Evolutionary conservation across 805 yeast species (phyloP), one percentile per base, ranked within the genome.

Genomic region (Spathaspora hagerdaliae): DNA sequence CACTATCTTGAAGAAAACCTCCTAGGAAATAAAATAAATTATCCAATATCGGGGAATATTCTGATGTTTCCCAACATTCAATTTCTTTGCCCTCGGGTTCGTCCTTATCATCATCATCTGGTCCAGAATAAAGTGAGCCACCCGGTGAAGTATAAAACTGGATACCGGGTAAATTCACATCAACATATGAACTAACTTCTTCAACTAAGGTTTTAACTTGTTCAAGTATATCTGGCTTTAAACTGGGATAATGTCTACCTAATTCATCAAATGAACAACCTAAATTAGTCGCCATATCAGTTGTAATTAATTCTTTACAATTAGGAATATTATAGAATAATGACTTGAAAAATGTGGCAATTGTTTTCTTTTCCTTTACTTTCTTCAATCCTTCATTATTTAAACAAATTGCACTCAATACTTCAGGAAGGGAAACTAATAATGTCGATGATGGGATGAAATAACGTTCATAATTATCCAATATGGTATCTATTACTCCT

Each of bases 321-420:
- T 71, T 67, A 5, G 71, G 69, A 1, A 71, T 61, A 39, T 75
- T 64, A 39, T 68, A 67, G 52, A 88, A 81, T n/a, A 88, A 19
- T 1, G 79, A 64, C 12, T 52, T 67, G 66, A 78, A 84, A 64
- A 59, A 83, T 41, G 47, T 66, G 43, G 49, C 61, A 47, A 69
- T 67, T n/a, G 73, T 60, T 1, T 64, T 49, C 2, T 63, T 54
- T 4, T 66, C 66, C 9, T 79, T 63, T 1, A 90, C 79, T 46
- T 77, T 73, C 32, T 74, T 61, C 47, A 87, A 60, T 0, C 97
- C 98, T 8, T 79, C 84, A 41, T 73, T 77, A 54, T 86, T 90
- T 56, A 91, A 74, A 36, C 92, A 82, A 31, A 91, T 71, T 0
- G 98, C 96, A 11, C 94, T 94, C 38, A 91, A 71, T 1, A 84